Evolutionary conservation across 306 rosid species (phyloP).

Genomic region (Carpinus fangiana): DNA sequence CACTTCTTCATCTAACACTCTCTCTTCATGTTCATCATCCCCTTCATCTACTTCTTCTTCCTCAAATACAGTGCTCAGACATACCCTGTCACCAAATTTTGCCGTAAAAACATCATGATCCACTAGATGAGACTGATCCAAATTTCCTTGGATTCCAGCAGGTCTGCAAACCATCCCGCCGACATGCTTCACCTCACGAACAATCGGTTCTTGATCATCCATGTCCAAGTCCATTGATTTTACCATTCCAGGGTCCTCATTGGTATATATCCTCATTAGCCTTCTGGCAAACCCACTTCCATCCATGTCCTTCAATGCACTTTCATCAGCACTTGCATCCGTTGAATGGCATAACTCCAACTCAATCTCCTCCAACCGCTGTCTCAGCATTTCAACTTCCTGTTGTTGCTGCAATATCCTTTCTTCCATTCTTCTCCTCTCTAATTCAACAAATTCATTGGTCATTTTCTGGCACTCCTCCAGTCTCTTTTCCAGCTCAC

Average conservation of each 20-base stretch:
- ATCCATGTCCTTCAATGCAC: slow-evolving; percentile 52
- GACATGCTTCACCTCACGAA: slow-evolving; percentile 47
- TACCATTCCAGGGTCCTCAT: slow-evolving; percentile 78
- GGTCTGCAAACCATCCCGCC: slow-evolving; percentile 46
- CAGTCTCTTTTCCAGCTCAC: slow-evolving; percentile 84
- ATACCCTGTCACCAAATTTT: slow-evolving; percentile 47
- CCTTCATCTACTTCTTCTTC: slow-evolving; percentile 67
- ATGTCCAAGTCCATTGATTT: slow-evolving; percentile 96
- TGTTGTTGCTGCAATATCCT: slow-evolving; percentile 81
- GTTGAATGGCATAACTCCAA: slow-evolving; percentile 50
- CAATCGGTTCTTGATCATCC: slow-evolving; percentile 85
- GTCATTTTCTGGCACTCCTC: slow-evolving; percentile 93
- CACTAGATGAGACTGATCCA: slow-evolving; percentile 33
- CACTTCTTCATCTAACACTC: slow-evolving; percentile 60
- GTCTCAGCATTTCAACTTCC: slow-evolving; percentile 83
- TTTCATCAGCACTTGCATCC: slow-evolving; percentile 38
- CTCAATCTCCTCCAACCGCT: slow-evolving; percentile 87
- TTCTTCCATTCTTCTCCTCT: slow-evolving; percentile 95
- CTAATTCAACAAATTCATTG: slow-evolving; percentile 78
- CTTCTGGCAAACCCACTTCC: slow-evolving; percentile 65
- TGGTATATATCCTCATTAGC: slow-evolving; percentile 66
- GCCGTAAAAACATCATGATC: slow-evolving; percentile 46
- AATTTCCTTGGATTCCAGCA: slow-evolving; percentile 35
- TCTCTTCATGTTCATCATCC: slow-evolving; percentile 47
- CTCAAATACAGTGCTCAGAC: slow-evolving; percentile 88